Base-by-base conservation (phyloP, 2,329 filamentous ascomycete species). In the Aspergillus sp. region DNA sequence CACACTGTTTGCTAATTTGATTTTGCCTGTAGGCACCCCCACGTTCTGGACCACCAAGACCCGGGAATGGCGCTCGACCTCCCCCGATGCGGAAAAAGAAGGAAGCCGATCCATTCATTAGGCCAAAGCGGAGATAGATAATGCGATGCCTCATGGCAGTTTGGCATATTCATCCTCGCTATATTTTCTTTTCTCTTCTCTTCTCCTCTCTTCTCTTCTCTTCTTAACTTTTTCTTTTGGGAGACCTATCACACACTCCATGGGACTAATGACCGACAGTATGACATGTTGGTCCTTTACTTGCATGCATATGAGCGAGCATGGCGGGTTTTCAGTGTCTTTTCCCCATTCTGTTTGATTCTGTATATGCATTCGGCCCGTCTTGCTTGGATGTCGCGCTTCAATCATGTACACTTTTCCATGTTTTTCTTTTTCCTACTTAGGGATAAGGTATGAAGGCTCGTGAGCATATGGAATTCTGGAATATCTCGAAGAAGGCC, bases 31-130 rank as follows among this genome's bases (percentile, higher is more conserved):
- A 72, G 71, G 21, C 41, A 50, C 45, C 66, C 36, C 63, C 62
- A 49, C 62, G 58, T 12, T 61, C 63, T 51, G 68, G 65, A 15
- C 65, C 59, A 28, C 63, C 55, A 36, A 59, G 63, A 58, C 61
- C 63, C 45, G 64, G 63, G 12, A 65, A 64, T 55, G 65, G 67
- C 32, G 61, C 59, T 25, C 60, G 69, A 45, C 70, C 71, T 36
- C 69, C 72, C 21, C 70, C 68, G 19, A 69, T 74, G 55, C 75
- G 76, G 50, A 76, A 72, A 52, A 79, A 76, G 66, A 78, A 78
- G 62, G 70, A 74, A 21, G 70, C 61, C 19, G 76, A 78, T 57
- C 75, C 76, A 3, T 79, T 79, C 60, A 79, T 79, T 60, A 70
- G 76, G 39, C 77, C 77, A 15, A 79, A 76, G 63, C 68, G 71